Percentiles rank a stretch among this genome's conserved stretches.
These are phyloP conservation scores for Leccinum pachyderme DNA, from an alignment of 1,284 basidiomycete species.

Conservation along the genomic window DNA sequence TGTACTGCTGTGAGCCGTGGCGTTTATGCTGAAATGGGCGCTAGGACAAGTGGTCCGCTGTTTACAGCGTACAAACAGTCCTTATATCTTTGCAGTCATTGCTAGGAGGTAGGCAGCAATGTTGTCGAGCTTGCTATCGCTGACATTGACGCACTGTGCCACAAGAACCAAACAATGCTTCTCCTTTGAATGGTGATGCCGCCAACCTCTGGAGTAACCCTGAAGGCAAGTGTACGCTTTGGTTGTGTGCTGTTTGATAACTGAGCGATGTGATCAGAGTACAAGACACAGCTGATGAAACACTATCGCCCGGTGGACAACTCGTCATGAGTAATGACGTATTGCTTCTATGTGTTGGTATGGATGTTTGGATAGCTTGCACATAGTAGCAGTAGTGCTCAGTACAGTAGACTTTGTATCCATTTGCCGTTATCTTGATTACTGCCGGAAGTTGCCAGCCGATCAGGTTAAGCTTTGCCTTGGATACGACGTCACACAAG, in stretches of 20 bases:
- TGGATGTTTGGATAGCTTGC: neutral
- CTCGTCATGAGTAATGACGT: slow-evolving; percentile 34
- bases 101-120: slow-evolving; percentile 62
- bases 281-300: slow-evolving; percentile 70
- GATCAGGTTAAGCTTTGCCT: neutral
- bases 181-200: slow-evolving; percentile 81
- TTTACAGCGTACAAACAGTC: slow-evolving; percentile 86
- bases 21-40: slow-evolving; percentile 13
- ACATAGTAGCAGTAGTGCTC: neutral
- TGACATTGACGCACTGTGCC: neutral
- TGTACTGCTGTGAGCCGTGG: neutral
- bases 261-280: slow-evolving; percentile 38
- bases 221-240: slow-evolving; percentile 45
- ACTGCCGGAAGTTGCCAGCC: neutral
- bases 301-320: slow-evolving; percentile 65
- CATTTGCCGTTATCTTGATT: neutral
- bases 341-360: slow-evolving; percentile 4
- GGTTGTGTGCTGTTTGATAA: neutral
- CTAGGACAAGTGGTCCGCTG: slow-evolving; percentile 88
- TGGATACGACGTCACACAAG: slow-evolving; percentile 1
- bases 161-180: slow-evolving; percentile 87
- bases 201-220: slow-evolving; percentile 72
- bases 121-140: neutral
- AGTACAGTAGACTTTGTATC: slow-evolving; percentile 19
- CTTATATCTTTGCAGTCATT: slow-evolving; percentile 83